A percentile compares a stretch with the other conserved stretches of the same genome.
Evolutionary conservation across 164 flowering plant species (phyloP).

Genomic region (Amborella trichopoda): DNA sequence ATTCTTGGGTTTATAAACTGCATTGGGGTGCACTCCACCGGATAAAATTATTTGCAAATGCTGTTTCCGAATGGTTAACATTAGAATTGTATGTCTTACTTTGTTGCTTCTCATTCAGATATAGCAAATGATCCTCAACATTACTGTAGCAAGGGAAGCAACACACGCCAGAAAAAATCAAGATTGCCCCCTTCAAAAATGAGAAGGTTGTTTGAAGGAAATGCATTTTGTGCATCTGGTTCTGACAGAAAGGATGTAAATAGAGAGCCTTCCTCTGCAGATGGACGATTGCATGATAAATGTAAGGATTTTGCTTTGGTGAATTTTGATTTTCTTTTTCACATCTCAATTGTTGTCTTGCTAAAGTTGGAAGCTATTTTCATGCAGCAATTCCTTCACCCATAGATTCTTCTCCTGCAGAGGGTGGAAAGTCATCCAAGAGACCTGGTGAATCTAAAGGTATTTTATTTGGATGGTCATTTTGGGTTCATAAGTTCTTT

Average conservation of each 20-base stretch:
- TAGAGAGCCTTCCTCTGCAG: slow-evolving; percentile 24
- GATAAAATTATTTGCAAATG: background rate
- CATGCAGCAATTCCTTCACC: no score
- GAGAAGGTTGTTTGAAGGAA: slow-evolving; percentile 34
- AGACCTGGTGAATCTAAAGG: no score
- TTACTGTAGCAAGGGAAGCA: slow-evolving; percentile 31
- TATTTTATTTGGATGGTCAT: no score
- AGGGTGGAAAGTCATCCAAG: no score
- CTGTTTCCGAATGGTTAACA: background rate
- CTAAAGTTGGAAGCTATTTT: background rate
- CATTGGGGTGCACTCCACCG: no score
- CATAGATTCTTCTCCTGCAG: no score
- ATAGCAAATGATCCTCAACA: slow-evolving; percentile 26
- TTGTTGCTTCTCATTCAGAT: slow-evolving; percentile 15
- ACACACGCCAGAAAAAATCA: slow-evolving; percentile 52
- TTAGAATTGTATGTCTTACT: background rate
- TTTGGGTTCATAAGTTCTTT: no score
- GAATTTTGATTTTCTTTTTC: background rate
- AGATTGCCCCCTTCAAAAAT: slow-evolving; percentile 62
- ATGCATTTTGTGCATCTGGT: slow-evolving; percentile 28
- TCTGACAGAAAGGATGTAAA: slow-evolving; percentile 27
- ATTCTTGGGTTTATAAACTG: no score
- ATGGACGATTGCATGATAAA: slow-evolving; percentile 16
- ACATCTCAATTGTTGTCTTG: background rate
- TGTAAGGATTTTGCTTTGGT: slow-evolving; percentile 25